Conservation (phyloP, 2,329 filamentous ascomycete species). For the Apiospora arundinis region DNA sequence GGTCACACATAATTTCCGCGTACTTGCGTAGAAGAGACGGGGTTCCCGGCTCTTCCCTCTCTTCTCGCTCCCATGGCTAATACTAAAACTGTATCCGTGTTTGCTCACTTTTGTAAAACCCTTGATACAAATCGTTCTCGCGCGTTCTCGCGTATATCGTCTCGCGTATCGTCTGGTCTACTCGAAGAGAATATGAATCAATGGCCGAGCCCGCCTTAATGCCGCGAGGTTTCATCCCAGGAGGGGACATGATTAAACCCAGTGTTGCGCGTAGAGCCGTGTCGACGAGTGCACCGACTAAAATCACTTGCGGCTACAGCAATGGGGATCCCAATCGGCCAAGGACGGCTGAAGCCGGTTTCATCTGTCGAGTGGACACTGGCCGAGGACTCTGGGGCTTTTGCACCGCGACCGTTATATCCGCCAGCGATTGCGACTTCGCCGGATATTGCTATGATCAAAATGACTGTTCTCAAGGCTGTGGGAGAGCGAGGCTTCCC, state of each 20-base stretch:
- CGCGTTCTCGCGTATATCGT: not conserved
- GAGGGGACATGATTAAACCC: not conserved
- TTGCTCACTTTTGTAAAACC: not conserved
- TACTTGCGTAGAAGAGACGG: too few relatives aligned
- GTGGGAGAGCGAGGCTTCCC: slow-evolving; percentile 38
- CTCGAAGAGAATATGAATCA: not conserved
- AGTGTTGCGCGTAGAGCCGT: not conserved
- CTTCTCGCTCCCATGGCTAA: not conserved
- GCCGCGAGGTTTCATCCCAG: not conserved
- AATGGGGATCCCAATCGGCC: slow-evolving; percentile 38
- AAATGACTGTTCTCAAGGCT: slow-evolving; percentile 40
- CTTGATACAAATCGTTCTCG: not conserved
- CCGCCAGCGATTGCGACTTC: slow-evolving; percentile 46
- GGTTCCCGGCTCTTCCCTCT: too few relatives aligned
- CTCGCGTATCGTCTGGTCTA: too few relatives aligned
- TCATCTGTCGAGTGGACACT: slow-evolving; percentile 44
- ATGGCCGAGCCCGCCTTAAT: not conserved
- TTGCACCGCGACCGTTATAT: slow-evolving; percentile 44
- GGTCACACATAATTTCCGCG: not conserved
- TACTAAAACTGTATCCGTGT: not conserved
- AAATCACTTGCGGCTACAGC: slow-evolving; percentile 37
- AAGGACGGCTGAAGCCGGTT: slow-evolving; percentile 43
- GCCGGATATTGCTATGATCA: slow-evolving; percentile 44
- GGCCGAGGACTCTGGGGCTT: slow-evolving; percentile 46
- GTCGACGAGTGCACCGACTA: not conserved